A percentile compares a stretch with the other conserved stretches of the same genome.
Evolutionary conservation across 768 basidiomycete species (phyloP).

Genomic region (Grammothele lineata): DNA sequence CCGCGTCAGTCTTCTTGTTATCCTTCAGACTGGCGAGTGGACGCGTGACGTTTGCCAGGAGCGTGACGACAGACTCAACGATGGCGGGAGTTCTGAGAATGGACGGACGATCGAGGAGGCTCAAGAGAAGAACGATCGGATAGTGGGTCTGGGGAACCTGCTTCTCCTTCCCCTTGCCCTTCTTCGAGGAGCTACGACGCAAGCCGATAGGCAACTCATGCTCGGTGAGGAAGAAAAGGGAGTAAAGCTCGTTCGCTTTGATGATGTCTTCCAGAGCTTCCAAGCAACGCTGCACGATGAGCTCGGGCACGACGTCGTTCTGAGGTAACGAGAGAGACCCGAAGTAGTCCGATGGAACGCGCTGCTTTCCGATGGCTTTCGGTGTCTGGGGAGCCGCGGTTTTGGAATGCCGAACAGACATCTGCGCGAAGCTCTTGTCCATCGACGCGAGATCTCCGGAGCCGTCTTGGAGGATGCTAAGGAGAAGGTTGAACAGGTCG

Average conservation of each 20-base stretch:
- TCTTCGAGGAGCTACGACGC: conserved; percentile 63
- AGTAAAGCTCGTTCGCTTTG: conserved; percentile 74
- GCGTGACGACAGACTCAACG: conserved; percentile 87
- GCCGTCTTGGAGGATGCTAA: conserved; percentile 94
- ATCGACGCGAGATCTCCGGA: conserved; percentile 88
- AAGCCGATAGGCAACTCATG: conserved; percentile 86
- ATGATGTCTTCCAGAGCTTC: conserved; percentile 90
- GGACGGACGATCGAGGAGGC: conserved; percentile 81
- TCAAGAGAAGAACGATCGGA: conserved; percentile 85
- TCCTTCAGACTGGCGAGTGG: conserved; percentile 52
- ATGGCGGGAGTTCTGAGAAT: conserved; percentile 85
- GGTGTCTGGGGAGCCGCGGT: conserved; percentile 35
- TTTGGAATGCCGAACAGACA: conserved; percentile 71
- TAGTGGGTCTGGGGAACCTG: conserved; percentile 77
- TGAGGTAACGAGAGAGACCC: conserved; percentile 48
- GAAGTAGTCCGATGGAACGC: conserved; percentile 48
- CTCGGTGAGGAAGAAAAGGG: conserved; percentile 93
- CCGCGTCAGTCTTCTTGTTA: conserved; percentile 44
- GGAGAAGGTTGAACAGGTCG: conserved; percentile 89
- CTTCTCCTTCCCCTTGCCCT: conserved; percentile 95
- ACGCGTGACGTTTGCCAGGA: conserved; percentile 85
- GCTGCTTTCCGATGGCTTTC: conserved; percentile 66
- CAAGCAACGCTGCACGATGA: conserved; percentile 91
- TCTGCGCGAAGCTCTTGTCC: conserved; percentile 90
- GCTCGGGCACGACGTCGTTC: conserved; percentile 83